Conservation (phyloP, 2,329 filamentous ascomycete genomes). For the Aspergillus cejpii region DNA sequence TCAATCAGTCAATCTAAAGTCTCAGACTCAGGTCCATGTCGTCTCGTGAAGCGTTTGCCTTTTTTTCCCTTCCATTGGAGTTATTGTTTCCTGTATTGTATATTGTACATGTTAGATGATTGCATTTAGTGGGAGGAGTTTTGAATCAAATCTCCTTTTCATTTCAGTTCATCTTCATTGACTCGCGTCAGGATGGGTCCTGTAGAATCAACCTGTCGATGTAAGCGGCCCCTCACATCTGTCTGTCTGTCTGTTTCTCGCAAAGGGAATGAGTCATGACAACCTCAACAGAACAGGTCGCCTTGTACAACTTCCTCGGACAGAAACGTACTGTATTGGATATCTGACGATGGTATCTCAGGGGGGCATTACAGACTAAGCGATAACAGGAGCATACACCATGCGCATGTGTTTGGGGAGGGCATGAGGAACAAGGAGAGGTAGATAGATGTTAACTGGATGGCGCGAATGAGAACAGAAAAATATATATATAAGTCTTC, state of each 20-base stretch:
- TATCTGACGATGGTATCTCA: slow-evolving; percentile 1
- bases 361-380: background rate
- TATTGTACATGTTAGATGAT: slow-evolving; percentile 9
- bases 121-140: slow-evolving; percentile 18
- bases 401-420: background rate
- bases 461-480: too few species aligned
- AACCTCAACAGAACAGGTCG: background rate
- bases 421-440: background rate
- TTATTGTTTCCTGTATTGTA: background rate
- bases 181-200: too few species aligned
- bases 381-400: background rate
- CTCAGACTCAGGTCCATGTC: background rate
- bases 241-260: too few species aligned
- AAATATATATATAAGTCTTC: background rate
- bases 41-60: background rate
- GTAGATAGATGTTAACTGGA: too few species aligned
- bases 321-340: background rate
- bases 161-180: too few species aligned
- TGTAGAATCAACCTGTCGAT: too few species aligned
- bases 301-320: background rate
- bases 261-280: background rate
- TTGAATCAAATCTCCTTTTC: slow-evolving; percentile 6
- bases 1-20: background rate
- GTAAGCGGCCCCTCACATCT: too few species aligned
- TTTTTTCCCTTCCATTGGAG: background rate